Base-by-base conservation (phyloP, 768 basidiomycete species). In the Cubamyces sp. region DNA sequence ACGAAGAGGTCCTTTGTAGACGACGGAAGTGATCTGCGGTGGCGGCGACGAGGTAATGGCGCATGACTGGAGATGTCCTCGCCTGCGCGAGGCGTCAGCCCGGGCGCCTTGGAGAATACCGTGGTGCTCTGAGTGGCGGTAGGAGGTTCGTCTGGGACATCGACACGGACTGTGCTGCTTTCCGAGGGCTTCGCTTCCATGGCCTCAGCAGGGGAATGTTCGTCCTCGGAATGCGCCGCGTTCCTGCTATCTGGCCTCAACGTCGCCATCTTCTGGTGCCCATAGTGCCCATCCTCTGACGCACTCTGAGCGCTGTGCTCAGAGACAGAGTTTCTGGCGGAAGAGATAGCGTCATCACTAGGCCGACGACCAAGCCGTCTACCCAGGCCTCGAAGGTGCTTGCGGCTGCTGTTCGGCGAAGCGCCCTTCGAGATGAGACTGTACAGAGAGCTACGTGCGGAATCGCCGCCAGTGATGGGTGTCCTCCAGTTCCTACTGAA, bases 321-420 rank as follows among this genome's bases (percentile, higher is more conserved):
- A 4, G 81, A 83, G 12, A 79, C 69, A 0, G 83, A 84, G 59
- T 79, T 76, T 19, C 75, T 70, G 0, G 75, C 74, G 0, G 84
- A 84, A 6, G 80, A 80, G 6, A 78, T 76, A 1, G 74, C 79
- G 14, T 80, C 84, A 54, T 82, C 84, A 47, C 83, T 84, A 46
- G 68, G 68, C 6, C 68, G 71, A 30, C 74, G 73, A 42, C 75
- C 73, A 37, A 78, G 64, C 47, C 76, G 76, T 34, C 71, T 76
- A 9, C 76, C 71, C 30, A 78, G 62, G 21, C 77, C 76, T 37
- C 77, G 76, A 42, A 79, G 66, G 56, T 79, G 75, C 43, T 76
- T 68, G 19, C 75, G 77, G 58, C 80, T 81, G 57, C 76, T 81
- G 7, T 79, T 66, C 0, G 84, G 81, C 7, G 83, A 82, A 43